A percentile compares a stretch with the other conserved stretches of the same genome.
Evolutionary conservation across 1,284 basidiomycete species (phyloP).

Genomic region (Flammula alnicola): DNA sequence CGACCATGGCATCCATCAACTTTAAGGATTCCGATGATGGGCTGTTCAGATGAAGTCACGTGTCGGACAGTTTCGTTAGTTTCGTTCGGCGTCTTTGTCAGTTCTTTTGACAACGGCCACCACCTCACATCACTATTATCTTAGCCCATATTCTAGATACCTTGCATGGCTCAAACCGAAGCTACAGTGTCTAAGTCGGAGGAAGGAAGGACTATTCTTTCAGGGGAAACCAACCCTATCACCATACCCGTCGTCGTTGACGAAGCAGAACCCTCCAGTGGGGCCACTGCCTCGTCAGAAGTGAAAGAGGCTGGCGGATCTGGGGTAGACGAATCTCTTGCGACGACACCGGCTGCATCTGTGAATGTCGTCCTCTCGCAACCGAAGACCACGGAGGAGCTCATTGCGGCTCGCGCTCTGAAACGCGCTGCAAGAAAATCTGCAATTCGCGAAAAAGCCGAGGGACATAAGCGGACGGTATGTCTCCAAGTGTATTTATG

Average conservation of each 20-base stretch:
- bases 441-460: conserved; percentile 22
- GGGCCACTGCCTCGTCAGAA: background rate
- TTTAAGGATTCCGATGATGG: no score
- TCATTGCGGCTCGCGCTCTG: conserved; percentile 24
- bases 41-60: no score
- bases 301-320: conserved; percentile 4
- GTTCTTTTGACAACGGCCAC: no score
- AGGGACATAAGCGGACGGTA: conserved; percentile 22
- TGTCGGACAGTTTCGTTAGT: no score
- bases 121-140: no score
- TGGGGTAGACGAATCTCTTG: conserved; percentile 3
- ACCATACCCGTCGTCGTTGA: background rate
- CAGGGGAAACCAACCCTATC: background rate
- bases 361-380: conserved; percentile 18
- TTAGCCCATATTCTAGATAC: no score
- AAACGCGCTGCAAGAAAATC: conserved; percentile 26
- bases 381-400: conserved; percentile 23
- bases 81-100: no score
- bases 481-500: background rate
- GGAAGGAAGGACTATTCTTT: background rate
- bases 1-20: no score
- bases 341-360: conserved; percentile 12
- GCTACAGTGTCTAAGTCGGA: background rate
- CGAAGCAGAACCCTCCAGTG: background rate
- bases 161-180: conserved; percentile 7